These are phyloP conservation scores for Cryptomeria japonica DNA, from an alignment of 75 land plant species.

Conservation along the genomic window DNA sequence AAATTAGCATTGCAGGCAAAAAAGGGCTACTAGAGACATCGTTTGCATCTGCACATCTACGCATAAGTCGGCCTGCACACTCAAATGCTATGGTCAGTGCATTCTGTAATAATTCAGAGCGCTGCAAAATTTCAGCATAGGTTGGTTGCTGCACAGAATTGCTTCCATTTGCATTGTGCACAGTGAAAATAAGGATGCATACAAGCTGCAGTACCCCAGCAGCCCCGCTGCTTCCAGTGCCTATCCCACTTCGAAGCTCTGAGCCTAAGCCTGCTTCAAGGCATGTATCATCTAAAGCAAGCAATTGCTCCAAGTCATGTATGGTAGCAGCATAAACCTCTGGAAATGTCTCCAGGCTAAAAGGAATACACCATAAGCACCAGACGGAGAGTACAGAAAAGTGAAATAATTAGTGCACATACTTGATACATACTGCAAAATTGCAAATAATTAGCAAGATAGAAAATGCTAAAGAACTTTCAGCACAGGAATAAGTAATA, in stretches of 20 bases:
- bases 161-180: conserved; percentile 29
- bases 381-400: background rate
- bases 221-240: conserved; percentile 20
- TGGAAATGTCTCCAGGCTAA: conserved; percentile 46
- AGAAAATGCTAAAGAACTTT: no score
- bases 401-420: background rate
- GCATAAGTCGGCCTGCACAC: conserved; percentile 47
- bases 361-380: background rate
- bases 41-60: conserved; percentile 36
- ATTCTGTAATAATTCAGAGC: conserved; percentile 24
- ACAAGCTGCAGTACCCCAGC: conserved; percentile 31
- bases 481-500: background rate
- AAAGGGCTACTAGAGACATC: conserved; percentile 30
- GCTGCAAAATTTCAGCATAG: conserved; percentile 21
- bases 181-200: conserved; percentile 52
- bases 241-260: conserved; percentile 24
- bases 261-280: conserved; percentile 31
- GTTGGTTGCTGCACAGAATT: conserved; percentile 9
- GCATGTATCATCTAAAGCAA: background rate
- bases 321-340: conserved; percentile 33
- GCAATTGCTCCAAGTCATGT: conserved; percentile 33
- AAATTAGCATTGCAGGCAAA: conserved; percentile 53
- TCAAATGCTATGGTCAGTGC: conserved; percentile 49
- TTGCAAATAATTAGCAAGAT: background rate
- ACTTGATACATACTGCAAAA: background rate